These are phyloP conservation scores for Cyphellophora europaea DNA, from an alignment of 2,329 filamentous ascomycete species.

Conservation along the genomic window DNA sequence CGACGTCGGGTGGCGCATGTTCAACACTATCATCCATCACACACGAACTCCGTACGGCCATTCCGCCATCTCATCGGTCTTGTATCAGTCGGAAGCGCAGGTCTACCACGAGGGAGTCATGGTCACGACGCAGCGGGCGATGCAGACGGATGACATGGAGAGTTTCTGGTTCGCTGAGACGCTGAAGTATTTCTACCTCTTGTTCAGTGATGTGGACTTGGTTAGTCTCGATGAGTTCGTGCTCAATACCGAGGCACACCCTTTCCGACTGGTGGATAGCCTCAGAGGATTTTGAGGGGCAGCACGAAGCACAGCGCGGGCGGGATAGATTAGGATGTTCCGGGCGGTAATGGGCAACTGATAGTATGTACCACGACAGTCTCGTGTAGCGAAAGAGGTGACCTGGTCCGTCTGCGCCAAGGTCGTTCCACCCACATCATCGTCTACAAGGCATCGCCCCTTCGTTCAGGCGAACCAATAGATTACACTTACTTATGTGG, in stretches of 20 bases:
- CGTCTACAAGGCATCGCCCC: no score
- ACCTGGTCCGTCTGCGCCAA: no score
- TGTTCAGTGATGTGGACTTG: slow-evolving; percentile 30
- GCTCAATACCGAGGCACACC: slow-evolving; percentile 33
- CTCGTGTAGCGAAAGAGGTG: no score
- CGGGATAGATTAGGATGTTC: no score
- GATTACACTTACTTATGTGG: no score
- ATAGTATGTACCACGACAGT: no score
- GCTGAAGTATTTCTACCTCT: slow-evolving; percentile 36
- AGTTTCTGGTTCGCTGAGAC: slow-evolving; percentile 38
- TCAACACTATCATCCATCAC: slow-evolving; percentile 46
- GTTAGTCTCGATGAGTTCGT: slow-evolving; percentile 35
- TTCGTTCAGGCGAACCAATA: no score
- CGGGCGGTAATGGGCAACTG: no score
- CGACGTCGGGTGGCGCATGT: slow-evolving; percentile 67
- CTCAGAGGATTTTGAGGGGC: neutral
- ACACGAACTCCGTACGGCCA: slow-evolving; percentile 32
- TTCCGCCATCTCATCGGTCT: slow-evolving; percentile 37
- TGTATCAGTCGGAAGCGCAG: slow-evolving; percentile 45
- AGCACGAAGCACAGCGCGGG: neutral
- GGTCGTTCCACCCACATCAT: no score
- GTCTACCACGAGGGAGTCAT: slow-evolving; percentile 45
- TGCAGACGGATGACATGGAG: slow-evolving; percentile 28
- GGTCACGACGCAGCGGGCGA: slow-evolving; percentile 38
- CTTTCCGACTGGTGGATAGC: slow-evolving; percentile 17